Evolutionary conservation across 495 filamentous ascomycete genomes (phyloP).

Genomic region (Neurospora tetrasperma): DNA sequence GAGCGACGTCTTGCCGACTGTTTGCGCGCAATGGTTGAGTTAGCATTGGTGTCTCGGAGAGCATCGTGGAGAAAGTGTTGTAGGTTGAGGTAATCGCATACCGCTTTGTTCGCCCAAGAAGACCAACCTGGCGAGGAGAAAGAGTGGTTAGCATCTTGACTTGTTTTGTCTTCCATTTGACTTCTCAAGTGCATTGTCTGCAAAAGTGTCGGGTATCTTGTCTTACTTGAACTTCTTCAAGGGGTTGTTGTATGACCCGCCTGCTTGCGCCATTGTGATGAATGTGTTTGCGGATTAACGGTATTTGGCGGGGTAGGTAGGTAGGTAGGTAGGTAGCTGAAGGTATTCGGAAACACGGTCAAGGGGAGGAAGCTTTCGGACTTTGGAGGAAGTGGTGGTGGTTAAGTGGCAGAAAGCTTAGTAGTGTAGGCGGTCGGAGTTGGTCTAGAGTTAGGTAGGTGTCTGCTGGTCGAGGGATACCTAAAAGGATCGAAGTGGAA

Average conservation of each 20-base stretch:
- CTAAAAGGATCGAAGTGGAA: neutral
- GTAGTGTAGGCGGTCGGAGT: neutral
- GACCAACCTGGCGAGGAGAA: conserved; percentile 54
- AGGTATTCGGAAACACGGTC: neutral
- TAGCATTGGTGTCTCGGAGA: conserved; percentile 4
- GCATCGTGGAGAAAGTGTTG: conserved; percentile 4
- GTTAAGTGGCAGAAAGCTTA: neutral
- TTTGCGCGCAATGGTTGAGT: conserved; percentile 5
- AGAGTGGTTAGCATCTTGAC: conserved; percentile 8
- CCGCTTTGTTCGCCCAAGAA: conserved; percentile 97
- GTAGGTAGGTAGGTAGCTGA: neutral
- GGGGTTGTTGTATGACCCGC: conserved; percentile 93
- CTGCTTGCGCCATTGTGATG: conserved; percentile 37
- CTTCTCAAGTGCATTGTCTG: neutral
- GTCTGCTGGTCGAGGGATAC: neutral
- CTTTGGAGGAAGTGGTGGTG: neutral
- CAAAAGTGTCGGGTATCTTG: neutral
- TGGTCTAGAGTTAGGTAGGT: neutral
- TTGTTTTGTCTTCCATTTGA: neutral
- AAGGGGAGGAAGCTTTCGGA: neutral
- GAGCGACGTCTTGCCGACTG: conserved; percentile 96
- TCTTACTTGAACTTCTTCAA: conserved; percentile 98
- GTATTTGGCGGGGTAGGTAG: neutral
- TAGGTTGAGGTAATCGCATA: conserved; percentile 36
- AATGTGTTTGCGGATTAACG: conserved; percentile 2